phyloP scores from a whole-genome alignment of 2,329 filamentous ascomycete species.

The Daldinia sp. region DNA sequence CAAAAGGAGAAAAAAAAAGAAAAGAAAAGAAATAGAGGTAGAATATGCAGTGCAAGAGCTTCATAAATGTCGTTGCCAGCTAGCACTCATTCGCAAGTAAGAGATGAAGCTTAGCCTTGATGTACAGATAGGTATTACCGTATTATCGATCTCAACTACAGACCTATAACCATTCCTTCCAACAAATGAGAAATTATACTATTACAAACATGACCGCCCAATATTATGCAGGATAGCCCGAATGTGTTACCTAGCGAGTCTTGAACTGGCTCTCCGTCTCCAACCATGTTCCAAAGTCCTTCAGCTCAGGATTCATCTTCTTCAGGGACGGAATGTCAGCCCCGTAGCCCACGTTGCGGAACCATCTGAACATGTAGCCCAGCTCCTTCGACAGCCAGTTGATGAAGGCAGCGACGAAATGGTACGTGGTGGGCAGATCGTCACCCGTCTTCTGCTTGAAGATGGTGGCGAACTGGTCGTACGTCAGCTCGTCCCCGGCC shows the following conservation, averaged over 20 bases:
- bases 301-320: slow-evolving; percentile 47
- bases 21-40: not conserved
- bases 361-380: slow-evolving; percentile 55
- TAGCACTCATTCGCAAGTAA: not conserved
- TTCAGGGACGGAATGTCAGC: slow-evolving; percentile 51
- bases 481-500: slow-evolving; percentile 57
- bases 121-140: not conserved
- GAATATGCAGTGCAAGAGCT: not conserved
- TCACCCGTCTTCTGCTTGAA: slow-evolving; percentile 52
- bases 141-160: not conserved
- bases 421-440: slow-evolving; percentile 49
- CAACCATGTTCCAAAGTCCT: slow-evolving; percentile 48
- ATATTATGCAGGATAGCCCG: not conserved
- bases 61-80: not conserved
- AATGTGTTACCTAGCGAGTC: slow-evolving; percentile 8
- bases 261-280: slow-evolving; percentile 41
- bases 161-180: not conserved
- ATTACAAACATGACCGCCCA: not conserved
- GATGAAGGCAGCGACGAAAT: slow-evolving; percentile 48
- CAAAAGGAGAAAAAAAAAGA: not conserved
- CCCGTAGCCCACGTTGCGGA: slow-evolving; percentile 53
- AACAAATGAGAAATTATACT: not conserved
- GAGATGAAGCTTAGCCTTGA: not conserved
- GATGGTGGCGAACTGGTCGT: slow-evolving; percentile 48
- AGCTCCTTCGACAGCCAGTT: slow-evolving; percentile 51